A percentile compares a stretch with the other conserved stretches of the same genome.
Evolutionary conservation across 2,329 filamentous ascomycete genomes (phyloP).

Genomic region (Phialophora expanda): DNA sequence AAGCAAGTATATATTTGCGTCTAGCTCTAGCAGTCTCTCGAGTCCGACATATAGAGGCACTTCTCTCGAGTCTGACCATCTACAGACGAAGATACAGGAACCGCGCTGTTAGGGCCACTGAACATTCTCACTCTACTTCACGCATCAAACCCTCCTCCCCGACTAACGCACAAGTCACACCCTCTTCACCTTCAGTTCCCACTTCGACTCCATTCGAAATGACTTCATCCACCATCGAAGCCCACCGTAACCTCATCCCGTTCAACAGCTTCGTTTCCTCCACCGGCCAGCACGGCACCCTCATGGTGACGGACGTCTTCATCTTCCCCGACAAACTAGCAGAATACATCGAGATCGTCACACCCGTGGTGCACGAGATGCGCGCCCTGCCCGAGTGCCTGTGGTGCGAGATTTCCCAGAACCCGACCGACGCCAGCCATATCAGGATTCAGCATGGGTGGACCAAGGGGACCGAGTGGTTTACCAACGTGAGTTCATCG

Average conservation of each 20-base stretch:
- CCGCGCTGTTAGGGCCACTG: too few species aligned
- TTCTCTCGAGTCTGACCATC: too few species aligned
- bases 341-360: constrained; percentile 25
- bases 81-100: too few species aligned
- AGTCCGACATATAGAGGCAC: too few species aligned
- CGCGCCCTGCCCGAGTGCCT: constrained; percentile 24
- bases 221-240: constrained; percentile 10
- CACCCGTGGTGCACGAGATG: constrained; percentile 23
- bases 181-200: neutral
- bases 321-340: constrained; percentile 20
- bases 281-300: constrained; percentile 13
- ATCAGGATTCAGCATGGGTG: constrained; percentile 28
- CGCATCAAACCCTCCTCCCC: too few species aligned
- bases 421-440: constrained; percentile 23
- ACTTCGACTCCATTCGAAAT: neutral
- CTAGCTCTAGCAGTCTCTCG: too few species aligned
- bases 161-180: neutral
- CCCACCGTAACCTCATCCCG: constrained; percentile 21
- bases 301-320: constrained; percentile 28
- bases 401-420: constrained; percentile 26
- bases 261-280: constrained; percentile 24
- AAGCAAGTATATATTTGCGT: too few species aligned
- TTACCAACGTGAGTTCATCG: constrained; percentile 20
- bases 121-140: too few species aligned
- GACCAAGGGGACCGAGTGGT: constrained; percentile 27